phyloP scores from a whole-genome alignment of 306 rosid genomes.

The Citrullus mucosospermus region DNA sequence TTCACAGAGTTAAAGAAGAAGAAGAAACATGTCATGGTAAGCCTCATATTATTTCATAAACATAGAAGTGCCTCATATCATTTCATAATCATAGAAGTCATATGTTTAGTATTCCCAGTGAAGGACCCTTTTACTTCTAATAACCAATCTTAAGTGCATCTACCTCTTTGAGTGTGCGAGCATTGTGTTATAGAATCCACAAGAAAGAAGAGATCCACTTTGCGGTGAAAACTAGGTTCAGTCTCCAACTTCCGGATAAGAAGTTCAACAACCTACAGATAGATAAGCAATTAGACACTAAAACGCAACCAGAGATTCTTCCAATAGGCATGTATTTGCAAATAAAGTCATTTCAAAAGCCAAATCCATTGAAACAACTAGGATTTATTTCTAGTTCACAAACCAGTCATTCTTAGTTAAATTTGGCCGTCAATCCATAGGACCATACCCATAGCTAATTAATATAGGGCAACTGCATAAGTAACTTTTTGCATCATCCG shows the following conservation, averaged over 20 bases:
- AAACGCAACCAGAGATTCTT: slow-evolving; percentile 2
- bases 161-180: slow-evolving; percentile 78
- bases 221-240: slow-evolving; percentile 85
- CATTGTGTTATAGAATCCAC: slow-evolving; percentile 98
- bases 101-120: not conserved
- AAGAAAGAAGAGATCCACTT: slow-evolving; percentile 90
- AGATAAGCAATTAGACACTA: slow-evolving; percentile 8
- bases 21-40: slow-evolving; percentile 1
- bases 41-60: not conserved
- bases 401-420: not conserved
- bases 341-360: not conserved
- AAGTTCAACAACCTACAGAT: slow-evolving; percentile 88
- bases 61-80: not conserved
- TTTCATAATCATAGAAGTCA: not conserved
- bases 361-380: not conserved
- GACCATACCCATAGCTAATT: not conserved
- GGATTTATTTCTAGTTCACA: not conserved
- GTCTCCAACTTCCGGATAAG: slow-evolving; percentile 87
- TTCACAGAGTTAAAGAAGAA: not conserved
- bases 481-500: not conserved
- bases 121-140: not conserved
- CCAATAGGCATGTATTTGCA: not conserved
- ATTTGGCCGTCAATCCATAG: not conserved
- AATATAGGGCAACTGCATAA: not conserved
- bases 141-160: not conserved